A percentile compares a stretch with the other conserved stretches of the same genome.
These are phyloP conservation scores for Rhizopogon vesiculosus DNA, from an alignment of 768 basidiomycete genomes.

Conservation along the genomic window DNA sequence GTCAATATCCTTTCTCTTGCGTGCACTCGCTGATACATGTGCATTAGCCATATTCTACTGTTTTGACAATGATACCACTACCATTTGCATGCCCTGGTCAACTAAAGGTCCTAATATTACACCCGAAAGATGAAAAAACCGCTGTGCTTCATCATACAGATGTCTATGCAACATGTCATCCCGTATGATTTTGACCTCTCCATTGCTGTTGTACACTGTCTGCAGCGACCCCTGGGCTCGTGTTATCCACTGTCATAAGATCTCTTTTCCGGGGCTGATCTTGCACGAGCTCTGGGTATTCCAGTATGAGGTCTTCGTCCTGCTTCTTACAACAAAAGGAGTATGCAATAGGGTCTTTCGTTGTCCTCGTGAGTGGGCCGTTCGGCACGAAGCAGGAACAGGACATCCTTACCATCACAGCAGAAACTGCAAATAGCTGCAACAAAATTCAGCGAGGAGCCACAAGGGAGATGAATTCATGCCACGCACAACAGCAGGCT, in stretches of 20 bases:
- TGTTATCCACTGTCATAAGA: conserved; percentile 7
- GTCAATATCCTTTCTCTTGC: neutral
- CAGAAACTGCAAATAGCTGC: neutral
- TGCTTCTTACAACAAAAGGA: conserved; percentile 10
- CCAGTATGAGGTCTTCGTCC: neutral
- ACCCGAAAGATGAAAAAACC: neutral
- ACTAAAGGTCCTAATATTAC: neutral
- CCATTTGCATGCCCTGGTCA: neutral
- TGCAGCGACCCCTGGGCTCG: neutral
- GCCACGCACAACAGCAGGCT: conserved; percentile 11
- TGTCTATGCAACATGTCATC: neutral
- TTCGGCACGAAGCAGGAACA: neutral
- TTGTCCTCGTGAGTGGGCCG: neutral
- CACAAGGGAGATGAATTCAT: neutral
- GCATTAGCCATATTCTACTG: neutral
- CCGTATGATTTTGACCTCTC: neutral
- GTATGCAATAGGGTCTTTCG: conserved; percentile 10
- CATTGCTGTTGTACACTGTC: neutral
- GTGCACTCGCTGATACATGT: neutral
- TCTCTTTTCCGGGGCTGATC: conserved; percentile 10
- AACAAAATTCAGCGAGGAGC: conserved; percentile 9
- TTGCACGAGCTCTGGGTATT: conserved; percentile 7
- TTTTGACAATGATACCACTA: neutral
- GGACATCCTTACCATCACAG: neutral
- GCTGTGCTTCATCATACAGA: neutral